A percentile compares a stretch with the other conserved stretches of the same genome.
Conservation (phyloP, 805 yeast species). For the Yamadazyma takamatsuzukensis region DNA sequence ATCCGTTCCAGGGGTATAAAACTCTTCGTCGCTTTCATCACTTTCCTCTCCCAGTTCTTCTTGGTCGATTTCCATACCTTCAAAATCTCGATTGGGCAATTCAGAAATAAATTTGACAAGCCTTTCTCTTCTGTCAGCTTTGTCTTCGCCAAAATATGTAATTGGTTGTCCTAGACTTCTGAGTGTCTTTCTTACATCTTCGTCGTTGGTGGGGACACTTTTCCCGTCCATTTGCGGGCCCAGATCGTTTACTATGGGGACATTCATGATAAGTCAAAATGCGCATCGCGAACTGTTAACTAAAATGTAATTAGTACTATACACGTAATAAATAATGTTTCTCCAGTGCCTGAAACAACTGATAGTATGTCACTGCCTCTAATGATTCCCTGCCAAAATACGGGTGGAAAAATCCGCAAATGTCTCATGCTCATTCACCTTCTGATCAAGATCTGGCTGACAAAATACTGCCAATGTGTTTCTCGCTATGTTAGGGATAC, state of each 20-base stretch:
- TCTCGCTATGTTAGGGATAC: conserved; percentile 34
- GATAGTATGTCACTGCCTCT: conserved; percentile 3
- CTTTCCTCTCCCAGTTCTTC: conserved; percentile 14
- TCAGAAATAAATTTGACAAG: conserved; percentile 44
- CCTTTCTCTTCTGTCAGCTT: conserved; percentile 57
- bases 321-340: too few relatives aligned
- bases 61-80: conserved; percentile 55
- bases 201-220: conserved; percentile 60
- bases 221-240: neutral
- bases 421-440: conserved; percentile 40
- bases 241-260: conserved; percentile 8
- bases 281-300: too few relatives aligned
- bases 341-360: conserved; percentile 1
- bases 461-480: conserved; percentile 61
- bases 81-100: conserved; percentile 22
- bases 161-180: conserved; percentile 54
- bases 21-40: conserved; percentile 60
- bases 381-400: conserved; percentile 40
- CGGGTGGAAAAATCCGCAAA: conserved; percentile 49
- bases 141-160: conserved; percentile 56
- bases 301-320: too few relatives aligned
- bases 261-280: neutral
- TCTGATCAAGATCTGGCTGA: conserved; percentile 53
- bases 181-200: conserved; percentile 51
- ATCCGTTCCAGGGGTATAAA: conserved; percentile 73